These are phyloP conservation scores for Diaporthe citriasiana DNA, from an alignment of 2,329 filamentous ascomycete species.

Conservation along the genomic window DNA sequence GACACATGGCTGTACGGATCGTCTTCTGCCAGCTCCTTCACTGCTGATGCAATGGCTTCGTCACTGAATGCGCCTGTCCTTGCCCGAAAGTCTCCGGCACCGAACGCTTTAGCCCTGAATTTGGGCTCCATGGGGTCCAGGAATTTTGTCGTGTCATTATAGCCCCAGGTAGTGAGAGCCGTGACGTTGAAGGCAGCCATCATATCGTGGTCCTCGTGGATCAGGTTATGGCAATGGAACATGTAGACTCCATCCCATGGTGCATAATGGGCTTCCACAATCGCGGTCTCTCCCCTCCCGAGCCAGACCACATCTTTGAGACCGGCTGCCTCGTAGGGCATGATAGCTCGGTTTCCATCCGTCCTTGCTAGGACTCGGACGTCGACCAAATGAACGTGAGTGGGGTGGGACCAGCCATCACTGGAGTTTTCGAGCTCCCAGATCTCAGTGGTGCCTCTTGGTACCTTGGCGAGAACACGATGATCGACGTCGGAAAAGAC, in stretches of 20 bases:
- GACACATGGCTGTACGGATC: slow-evolving; percentile 50
- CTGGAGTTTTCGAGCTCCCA: slow-evolving; percentile 65
- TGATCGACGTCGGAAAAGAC: slow-evolving; percentile 61
- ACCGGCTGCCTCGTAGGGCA: slow-evolving; percentile 67
- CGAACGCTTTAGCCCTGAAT: slow-evolving; percentile 52
- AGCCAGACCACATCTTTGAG: slow-evolving; percentile 73
- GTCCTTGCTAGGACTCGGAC: slow-evolving; percentile 66
- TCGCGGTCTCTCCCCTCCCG: slow-evolving; percentile 62
- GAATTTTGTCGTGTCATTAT: slow-evolving; percentile 53
- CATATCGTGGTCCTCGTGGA: slow-evolving; percentile 62
- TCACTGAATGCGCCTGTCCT: slow-evolving; percentile 46
- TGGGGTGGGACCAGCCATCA: slow-evolving; percentile 66
- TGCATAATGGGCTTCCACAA: slow-evolving; percentile 64
- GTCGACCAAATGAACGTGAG: slow-evolving; percentile 72
- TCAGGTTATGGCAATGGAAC: slow-evolving; percentile 64
- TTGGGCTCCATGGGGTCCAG: slow-evolving; percentile 55
- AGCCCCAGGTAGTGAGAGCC: slow-evolving; percentile 54
- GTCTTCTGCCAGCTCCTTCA: slow-evolving; percentile 46
- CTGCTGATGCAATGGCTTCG: slow-evolving; percentile 45
- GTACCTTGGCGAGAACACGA: slow-evolving; percentile 63
- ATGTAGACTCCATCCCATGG: slow-evolving; percentile 68
- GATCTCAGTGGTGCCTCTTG: slow-evolving; percentile 61
- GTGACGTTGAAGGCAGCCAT: slow-evolving; percentile 63
- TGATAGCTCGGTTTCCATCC: slow-evolving; percentile 58
- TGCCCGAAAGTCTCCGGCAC: slow-evolving; percentile 45